A percentile compares a stretch with the other conserved stretches of the same genome.
Conservation (phyloP, 169 alveolate genomes). For the Plasmodium knowlesi region DNA sequence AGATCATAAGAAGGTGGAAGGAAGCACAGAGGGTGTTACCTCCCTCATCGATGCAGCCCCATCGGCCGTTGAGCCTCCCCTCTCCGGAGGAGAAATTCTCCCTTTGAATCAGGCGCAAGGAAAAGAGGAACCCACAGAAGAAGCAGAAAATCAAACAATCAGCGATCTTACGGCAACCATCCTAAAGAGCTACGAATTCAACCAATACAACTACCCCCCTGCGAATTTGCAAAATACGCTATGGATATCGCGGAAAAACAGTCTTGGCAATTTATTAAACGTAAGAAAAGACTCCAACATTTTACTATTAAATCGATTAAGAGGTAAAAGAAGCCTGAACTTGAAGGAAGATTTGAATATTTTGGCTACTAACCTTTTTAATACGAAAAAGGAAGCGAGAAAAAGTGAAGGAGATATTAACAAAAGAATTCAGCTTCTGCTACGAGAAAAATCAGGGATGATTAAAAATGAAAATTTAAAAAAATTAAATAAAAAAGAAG, state of each 20-base stretch:
- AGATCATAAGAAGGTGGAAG: background rate
- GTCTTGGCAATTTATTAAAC: slow-evolving; percentile 49
- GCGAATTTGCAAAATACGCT: slow-evolving; percentile 8
- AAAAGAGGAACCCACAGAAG: background rate
- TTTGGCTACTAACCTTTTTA: slow-evolving; percentile 14
- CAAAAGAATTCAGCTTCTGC: slow-evolving; percentile 42
- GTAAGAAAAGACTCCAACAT: slow-evolving; percentile 55
- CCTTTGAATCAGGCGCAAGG: background rate
- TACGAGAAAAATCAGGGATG: slow-evolving; percentile 18
- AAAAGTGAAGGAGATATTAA: slow-evolving; percentile 48
- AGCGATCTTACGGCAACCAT: background rate
- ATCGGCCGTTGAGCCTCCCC: background rate
- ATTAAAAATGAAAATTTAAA: slow-evolving; percentile 46
- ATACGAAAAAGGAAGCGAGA: slow-evolving; percentile 46
- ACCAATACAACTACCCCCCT: slow-evolving; percentile 4
- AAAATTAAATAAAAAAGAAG: slow-evolving; percentile 38
- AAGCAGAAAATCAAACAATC: background rate
- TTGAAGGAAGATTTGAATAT: slow-evolving; percentile 41
- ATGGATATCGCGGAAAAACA: slow-evolving; percentile 53
- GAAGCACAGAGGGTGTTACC: background rate
- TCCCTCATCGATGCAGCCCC: background rate
- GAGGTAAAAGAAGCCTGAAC: slow-evolving; percentile 65
- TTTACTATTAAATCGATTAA: slow-evolving; percentile 24
- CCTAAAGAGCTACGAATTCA: slow-evolving; percentile 24
- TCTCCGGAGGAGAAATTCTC: background rate